A percentile compares a stretch with the other conserved stretches of the same genome.
Evolutionary conservation across 805 yeast species (phyloP).

Genomic region (Kodamaea sagamina): DNA sequence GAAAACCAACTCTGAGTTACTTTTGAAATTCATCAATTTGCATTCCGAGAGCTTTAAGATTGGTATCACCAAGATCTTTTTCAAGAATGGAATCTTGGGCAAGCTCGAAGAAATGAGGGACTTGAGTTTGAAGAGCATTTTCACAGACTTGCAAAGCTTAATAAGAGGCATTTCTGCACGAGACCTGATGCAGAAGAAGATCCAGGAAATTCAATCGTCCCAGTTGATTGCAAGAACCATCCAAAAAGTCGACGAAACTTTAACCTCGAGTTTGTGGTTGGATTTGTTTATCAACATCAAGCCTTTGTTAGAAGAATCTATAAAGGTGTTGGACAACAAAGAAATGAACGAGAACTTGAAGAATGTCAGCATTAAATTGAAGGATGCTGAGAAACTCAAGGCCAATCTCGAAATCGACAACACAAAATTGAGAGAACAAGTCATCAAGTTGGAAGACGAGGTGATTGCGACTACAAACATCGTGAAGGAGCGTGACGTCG

Average conservation of each 20-base stretch:
- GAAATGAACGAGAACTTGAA: conserved; percentile 59
- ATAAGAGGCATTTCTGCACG: conserved; percentile 68
- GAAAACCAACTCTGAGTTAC: conserved; percentile 68
- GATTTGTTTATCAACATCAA: conserved; percentile 66
- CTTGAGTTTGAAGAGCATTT: conserved; percentile 51
- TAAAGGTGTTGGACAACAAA: conserved; percentile 58
- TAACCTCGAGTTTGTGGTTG: conserved; percentile 72
- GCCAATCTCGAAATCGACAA: conserved; percentile 35
- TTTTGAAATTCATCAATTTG: conserved; percentile 62
- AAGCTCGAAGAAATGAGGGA: conserved; percentile 79
- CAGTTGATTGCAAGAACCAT: conserved; percentile 67
- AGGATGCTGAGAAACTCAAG: conserved; percentile 37
- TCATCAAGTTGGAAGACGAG: conserved; percentile 36
- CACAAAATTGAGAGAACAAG: conserved; percentile 40
- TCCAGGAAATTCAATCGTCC: conserved; percentile 70
- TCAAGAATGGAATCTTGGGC: conserved; percentile 76
- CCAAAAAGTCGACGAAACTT: conserved; percentile 47
- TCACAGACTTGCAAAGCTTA: conserved; percentile 63
- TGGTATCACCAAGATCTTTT: conserved; percentile 73
- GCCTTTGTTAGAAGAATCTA: conserved; percentile 70
- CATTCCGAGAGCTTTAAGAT: conserved; percentile 62
- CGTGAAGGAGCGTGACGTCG: conserved; percentile 49
- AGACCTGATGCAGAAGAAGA: conserved; percentile 41
- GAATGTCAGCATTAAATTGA: conserved; percentile 45
- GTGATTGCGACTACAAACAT: conserved; percentile 26